Conservation (phyloP, 2,329 filamentous ascomycete genomes). For the Emydomyces testavorans region DNA sequence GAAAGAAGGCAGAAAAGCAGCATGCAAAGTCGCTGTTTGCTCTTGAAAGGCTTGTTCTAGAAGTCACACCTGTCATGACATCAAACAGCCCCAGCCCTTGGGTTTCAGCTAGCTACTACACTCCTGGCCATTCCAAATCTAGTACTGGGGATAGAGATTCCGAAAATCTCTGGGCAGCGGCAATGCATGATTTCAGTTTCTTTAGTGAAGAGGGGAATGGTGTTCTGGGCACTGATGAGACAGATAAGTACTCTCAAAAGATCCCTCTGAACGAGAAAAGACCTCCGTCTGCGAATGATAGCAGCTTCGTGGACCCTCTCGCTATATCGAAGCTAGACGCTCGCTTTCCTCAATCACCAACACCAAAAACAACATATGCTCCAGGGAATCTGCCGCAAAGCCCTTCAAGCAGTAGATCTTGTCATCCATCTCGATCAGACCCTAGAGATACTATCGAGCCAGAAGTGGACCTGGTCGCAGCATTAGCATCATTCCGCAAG, state of each 20-base stretch:
- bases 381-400: not conserved
- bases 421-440: not conserved
- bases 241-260: not conserved
- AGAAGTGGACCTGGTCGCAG: slow-evolving; percentile 41
- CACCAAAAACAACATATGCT: not conserved
- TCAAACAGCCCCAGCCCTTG: slow-evolving; percentile 21
- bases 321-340: too few species aligned
- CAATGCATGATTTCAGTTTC: slow-evolving; percentile 50
- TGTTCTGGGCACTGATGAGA: slow-evolving; percentile 38
- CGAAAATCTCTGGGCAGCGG: slow-evolving; percentile 49
- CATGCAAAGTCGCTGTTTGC: slow-evolving; percentile 44
- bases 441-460: slow-evolving; percentile 13
- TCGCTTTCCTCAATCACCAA: not conserved
- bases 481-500: slow-evolving; percentile 45
- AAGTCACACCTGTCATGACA: slow-evolving; percentile 35
- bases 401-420: not conserved
- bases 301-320: too few species aligned
- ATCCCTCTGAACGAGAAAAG: too few species aligned
- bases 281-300: too few species aligned
- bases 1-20: slow-evolving; percentile 39
- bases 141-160: slow-evolving; percentile 49
- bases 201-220: slow-evolving; percentile 48
- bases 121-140: slow-evolving; percentile 39
- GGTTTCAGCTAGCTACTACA: slow-evolving; percentile 37
- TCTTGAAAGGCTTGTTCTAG: slow-evolving; percentile 45